Evolutionary conservation across 192 early-diverging fungal species (phyloP).

Genomic region (Spizellomyces sp.): DNA sequence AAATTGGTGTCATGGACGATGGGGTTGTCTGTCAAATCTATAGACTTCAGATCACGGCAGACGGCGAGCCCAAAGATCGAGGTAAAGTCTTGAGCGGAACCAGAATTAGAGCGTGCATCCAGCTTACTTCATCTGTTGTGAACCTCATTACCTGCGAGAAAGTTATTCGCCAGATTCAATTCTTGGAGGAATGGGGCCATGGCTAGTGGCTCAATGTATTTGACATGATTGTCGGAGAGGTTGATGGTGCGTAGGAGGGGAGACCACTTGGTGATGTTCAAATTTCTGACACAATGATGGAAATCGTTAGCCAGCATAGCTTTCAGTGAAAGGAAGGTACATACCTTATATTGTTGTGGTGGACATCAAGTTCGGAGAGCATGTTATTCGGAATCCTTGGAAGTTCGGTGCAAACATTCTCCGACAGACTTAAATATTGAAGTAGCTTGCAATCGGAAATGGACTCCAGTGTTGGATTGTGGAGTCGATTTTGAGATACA

Average conservation of each 20-base stretch:
- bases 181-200: slow-evolving; percentile 32
- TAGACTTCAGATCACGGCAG: slow-evolving; percentile 22
- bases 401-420: slow-evolving; percentile 21
- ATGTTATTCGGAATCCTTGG: slow-evolving; percentile 24
- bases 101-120: too few species aligned
- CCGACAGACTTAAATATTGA: slow-evolving; percentile 25
- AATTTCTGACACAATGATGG: slow-evolving; percentile 5
- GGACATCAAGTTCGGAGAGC: slow-evolving; percentile 23
- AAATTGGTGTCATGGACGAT: slow-evolving; percentile 10
- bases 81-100: slow-evolving; percentile 7
- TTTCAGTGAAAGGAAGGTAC: not conserved
- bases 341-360: slow-evolving; percentile 32
- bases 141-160: slow-evolving; percentile 17
- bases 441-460: slow-evolving; percentile 8
- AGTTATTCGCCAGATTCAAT: slow-evolving; percentile 22
- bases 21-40: slow-evolving; percentile 17
- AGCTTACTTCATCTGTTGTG: too few species aligned
- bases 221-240: slow-evolving; percentile 18
- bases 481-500: slow-evolving; percentile 21
- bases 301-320: not conserved
- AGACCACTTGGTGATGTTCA: slow-evolving; percentile 17
- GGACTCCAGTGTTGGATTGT: slow-evolving; percentile 3
- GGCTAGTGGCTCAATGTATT: slow-evolving; percentile 13
- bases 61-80: slow-evolving; percentile 10
- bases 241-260: slow-evolving; percentile 23